phyloP scores from a whole-genome alignment of 805 yeast species.

The Blastobotrys attinorum region DNA sequence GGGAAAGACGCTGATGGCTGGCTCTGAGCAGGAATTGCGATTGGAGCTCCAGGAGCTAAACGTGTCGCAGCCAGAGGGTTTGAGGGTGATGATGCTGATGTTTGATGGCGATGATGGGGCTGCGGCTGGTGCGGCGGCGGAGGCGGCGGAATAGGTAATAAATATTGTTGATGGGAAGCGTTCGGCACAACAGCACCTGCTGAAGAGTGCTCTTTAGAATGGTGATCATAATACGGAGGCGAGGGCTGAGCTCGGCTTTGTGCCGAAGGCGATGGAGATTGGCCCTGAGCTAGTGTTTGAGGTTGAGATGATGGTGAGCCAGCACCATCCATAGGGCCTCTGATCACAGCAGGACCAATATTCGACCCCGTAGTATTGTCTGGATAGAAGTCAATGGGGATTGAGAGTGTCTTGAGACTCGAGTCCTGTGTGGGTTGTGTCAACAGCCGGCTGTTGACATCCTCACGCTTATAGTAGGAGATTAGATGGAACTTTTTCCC shows the following conservation, averaged over 20 bases:
- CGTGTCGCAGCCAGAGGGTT: not conserved
- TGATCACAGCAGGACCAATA: conserved; percentile 12
- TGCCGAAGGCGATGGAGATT: not conserved
- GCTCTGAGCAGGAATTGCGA: not conserved
- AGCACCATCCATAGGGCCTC: conserved; percentile 2
- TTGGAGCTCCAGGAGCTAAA: too few species aligned
- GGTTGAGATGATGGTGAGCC: not conserved
- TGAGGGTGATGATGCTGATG: not conserved
- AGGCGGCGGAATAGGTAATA: not conserved
- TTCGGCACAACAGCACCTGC: too few species aligned
- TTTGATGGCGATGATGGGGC: not conserved
- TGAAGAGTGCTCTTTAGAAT: too few species aligned
- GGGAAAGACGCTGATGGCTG: not conserved
- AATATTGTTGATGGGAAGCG: not conserved
- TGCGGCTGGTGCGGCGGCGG: not conserved
- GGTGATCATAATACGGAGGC: not conserved
- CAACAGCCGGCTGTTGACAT: conserved; percentile 20
- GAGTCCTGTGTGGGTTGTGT: conserved; percentile 40
- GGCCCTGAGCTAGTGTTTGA: not conserved
- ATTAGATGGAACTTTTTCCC: conserved; percentile 53
- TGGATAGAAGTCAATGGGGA: conserved; percentile 33
- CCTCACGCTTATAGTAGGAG: conserved; percentile 38
- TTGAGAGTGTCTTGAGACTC: conserved; percentile 26
- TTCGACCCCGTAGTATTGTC: conserved; percentile 19
- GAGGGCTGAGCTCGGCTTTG: too few species aligned